phyloP scores from a whole-genome alignment of 2,329 filamentous ascomycete species.

The Parastagonospora avenae region DNA sequence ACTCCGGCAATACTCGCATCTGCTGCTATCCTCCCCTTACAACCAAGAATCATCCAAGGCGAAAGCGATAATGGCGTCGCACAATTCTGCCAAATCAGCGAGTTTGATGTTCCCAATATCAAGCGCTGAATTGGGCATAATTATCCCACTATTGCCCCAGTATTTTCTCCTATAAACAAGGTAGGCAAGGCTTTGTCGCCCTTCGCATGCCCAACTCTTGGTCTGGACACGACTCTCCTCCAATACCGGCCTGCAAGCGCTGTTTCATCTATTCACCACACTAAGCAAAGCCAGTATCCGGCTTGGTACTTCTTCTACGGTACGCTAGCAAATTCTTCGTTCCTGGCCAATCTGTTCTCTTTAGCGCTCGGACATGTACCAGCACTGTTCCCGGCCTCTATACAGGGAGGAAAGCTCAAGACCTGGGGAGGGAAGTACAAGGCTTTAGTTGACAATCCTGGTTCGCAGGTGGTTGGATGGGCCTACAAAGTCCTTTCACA shows the following conservation, averaged over 20 bases:
- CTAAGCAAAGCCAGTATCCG: not conserved
- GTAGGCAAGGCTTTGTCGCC: not conserved
- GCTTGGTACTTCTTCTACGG: constrained; percentile 17
- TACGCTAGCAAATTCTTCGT: constrained; percentile 6
- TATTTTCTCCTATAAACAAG: not conserved
- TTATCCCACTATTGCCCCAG: not conserved
- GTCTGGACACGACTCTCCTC: constrained; percentile 15
- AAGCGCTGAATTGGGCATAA: not conserved
- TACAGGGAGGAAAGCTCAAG: not conserved
- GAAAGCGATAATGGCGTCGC: constrained; percentile 1
- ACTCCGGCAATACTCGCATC: not conserved
- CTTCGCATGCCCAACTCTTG: constrained; percentile 8
- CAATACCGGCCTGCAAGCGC: constrained; percentile 3
- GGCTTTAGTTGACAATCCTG: constrained; percentile 7
- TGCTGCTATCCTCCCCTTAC: constrained; percentile 2
- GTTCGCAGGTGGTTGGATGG: not conserved
- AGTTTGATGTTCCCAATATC: not conserved
- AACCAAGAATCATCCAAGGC: not conserved
- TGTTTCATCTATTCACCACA: too few relatives aligned
- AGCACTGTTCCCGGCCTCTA: not conserved
- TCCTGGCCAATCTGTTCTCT: not conserved
- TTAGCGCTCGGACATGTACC: not conserved
- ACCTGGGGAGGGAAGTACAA: constrained; percentile 7
- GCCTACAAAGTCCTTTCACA: constrained; percentile 3
- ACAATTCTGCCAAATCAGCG: constrained; percentile 1